Evolutionary conservation across 164 flowering plant genomes (phyloP).

Genomic region (Aristolochia californica): DNA sequence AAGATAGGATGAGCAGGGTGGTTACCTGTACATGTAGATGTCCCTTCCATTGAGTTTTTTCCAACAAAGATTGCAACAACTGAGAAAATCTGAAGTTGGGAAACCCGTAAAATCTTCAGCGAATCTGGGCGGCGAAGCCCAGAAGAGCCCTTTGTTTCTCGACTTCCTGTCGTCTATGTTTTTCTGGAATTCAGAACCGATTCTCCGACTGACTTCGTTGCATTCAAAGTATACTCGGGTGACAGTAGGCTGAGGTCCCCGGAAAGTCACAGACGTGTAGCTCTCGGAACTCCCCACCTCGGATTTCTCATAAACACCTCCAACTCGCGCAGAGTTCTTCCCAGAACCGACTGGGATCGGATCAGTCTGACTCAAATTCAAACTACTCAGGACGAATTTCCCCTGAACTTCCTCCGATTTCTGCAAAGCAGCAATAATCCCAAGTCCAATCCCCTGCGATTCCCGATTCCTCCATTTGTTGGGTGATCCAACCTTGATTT

Average conservation of each 20-base stretch:
- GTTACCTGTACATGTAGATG: constrained; percentile 12
- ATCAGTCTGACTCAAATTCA: constrained; percentile 18
- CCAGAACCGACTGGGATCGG: constrained; percentile 29
- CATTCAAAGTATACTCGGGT: constrained; percentile 23
- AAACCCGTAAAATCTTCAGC: neutral
- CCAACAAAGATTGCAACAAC: constrained; percentile 5
- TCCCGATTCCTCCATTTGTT: constrained; percentile 21
- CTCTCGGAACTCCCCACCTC: constrained; percentile 26
- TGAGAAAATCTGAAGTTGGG: constrained; percentile 5
- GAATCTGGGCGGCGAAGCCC: constrained; percentile 5
- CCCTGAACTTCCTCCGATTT: constrained; percentile 23
- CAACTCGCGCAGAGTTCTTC: constrained; percentile 2
- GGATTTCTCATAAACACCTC: constrained; percentile 1
- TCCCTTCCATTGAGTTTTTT: constrained; percentile 7
- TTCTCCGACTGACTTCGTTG: neutral
- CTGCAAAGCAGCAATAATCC: constrained; percentile 40
- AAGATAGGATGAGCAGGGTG: neutral
- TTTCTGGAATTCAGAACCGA: neutral
- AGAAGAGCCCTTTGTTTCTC: constrained; percentile 1
- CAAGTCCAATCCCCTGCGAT: constrained; percentile 29
- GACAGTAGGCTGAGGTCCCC: constrained; percentile 18
- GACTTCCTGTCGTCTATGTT: neutral
- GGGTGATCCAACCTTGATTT: constrained; percentile 19
- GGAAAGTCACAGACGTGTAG: constrained; percentile 36
- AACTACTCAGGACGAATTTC: constrained; percentile 15